These are phyloP conservation scores for Mycena venus DNA, from an alignment of 768 basidiomycete genomes.

Conservation along the genomic window DNA sequence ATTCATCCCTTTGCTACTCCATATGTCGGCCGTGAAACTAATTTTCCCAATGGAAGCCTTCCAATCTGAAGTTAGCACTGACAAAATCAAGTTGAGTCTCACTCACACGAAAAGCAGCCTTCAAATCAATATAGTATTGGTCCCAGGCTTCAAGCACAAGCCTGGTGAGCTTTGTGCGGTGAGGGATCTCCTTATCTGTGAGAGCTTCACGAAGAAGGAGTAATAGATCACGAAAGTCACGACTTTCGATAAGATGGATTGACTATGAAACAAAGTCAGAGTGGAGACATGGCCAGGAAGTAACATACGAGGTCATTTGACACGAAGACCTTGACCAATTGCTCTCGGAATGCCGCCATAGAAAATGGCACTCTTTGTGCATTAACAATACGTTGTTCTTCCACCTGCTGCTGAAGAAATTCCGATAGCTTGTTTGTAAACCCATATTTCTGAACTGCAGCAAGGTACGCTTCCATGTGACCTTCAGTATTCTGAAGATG, in stretches of 20 bases:
- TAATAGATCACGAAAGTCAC: conserved; percentile 2
- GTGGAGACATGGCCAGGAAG: conserved; percentile 3
- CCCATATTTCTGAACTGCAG: background rate
- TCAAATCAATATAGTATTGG: conserved; percentile 10
- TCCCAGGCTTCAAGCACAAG: conserved; percentile 21
- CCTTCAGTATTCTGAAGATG: conserved; percentile 8
- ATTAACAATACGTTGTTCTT: background rate
- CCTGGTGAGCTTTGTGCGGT: conserved; percentile 11
- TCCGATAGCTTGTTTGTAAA: conserved; percentile 14
- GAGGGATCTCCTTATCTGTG: background rate
- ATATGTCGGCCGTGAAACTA: conserved; percentile 13
- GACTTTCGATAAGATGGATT: conserved; percentile 12
- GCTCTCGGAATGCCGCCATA: conserved; percentile 11
- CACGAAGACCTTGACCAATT: too few species aligned
- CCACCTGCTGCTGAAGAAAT: background rate
- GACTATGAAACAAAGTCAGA: conserved; percentile 8
- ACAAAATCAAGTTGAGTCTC: conserved; percentile 3
- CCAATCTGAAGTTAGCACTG: background rate
- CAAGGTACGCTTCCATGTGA: conserved; percentile 9
- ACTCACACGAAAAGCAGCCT: conserved; percentile 4
- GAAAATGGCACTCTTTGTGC: conserved; percentile 10
- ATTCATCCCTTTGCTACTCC: conserved; percentile 9
- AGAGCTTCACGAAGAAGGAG: background rate
- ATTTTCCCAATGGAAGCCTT: conserved; percentile 10
- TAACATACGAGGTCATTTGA: conserved; percentile 20